Evolutionary conservation across 129 eudicot genomes (phyloP).

Genomic region (Centaurea solstitialis): DNA sequence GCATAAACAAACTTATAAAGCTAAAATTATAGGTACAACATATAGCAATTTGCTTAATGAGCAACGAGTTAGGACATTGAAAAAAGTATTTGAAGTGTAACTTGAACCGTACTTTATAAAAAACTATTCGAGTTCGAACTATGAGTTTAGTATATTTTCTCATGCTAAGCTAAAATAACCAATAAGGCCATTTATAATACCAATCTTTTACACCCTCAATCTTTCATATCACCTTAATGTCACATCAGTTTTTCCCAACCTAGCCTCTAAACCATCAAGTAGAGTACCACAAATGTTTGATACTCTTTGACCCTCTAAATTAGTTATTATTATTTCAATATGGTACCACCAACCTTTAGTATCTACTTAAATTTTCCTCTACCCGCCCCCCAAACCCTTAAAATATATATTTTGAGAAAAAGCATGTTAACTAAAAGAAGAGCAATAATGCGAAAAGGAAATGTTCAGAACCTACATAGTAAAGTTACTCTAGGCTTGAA

Average conservation of each 20-base stretch:
- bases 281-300: too few species aligned
- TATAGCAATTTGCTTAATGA: background rate
- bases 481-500: conserved; percentile 2
- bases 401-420: background rate
- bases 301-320: too few species aligned
- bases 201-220: too few species aligned
- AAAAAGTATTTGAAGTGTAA: background rate
- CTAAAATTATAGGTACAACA: background rate
- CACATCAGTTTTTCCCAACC: too few species aligned
- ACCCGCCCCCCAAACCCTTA: background rate
- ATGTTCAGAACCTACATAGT: conserved; percentile 23
- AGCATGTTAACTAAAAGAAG: background rate
- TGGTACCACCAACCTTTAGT: too few species aligned
- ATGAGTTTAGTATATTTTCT: too few species aligned
- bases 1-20: background rate
- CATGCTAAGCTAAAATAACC: background rate
- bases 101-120: background rate
- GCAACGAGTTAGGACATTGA: background rate
- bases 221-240: too few species aligned
- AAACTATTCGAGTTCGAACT: background rate
- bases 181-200: too few species aligned
- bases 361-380: too few species aligned
- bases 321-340: too few species aligned
- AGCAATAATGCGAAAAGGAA: background rate
- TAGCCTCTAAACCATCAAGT: too few species aligned